Evolutionary conservation across 306 rosid genomes (phyloP).

Genomic region (Ochetophila trinervis): DNA sequence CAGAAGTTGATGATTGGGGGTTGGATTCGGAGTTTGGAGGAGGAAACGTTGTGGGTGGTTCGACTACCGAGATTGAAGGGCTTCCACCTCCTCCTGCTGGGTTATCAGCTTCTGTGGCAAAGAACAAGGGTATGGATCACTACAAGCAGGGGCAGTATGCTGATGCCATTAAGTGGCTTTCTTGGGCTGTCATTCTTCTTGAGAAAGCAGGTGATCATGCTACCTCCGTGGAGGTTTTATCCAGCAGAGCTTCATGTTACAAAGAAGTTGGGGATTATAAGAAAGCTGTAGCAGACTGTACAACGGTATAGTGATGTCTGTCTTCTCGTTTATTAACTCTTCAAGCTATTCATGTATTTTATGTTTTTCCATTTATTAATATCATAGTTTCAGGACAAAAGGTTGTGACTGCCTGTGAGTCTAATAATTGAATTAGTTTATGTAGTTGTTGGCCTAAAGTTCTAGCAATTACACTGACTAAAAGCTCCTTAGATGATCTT

Average conservation of each 20-base stretch:
- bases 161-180: constrained; percentile 97
- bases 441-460: not conserved
- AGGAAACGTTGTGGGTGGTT: constrained; percentile 59
- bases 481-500: constrained; percentile 2
- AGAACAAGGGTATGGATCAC: constrained; percentile 84
- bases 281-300: constrained; percentile 96
- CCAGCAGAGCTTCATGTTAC: constrained; percentile 94
- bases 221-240: constrained; percentile 56
- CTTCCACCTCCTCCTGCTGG: constrained; percentile 99
- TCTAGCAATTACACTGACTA: not conserved
- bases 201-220: constrained; percentile 68
- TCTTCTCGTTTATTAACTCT: too few relatives aligned
- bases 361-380: not conserved
- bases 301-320: constrained; percentile 54
- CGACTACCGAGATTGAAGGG: constrained; percentile 93
- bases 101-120: constrained; percentile 63
- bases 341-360: not conserved
- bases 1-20: constrained; percentile 83
- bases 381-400: not conserved
- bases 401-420: not conserved
- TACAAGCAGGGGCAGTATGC: constrained; percentile 97
- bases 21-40: constrained; percentile 63
- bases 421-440: not conserved
- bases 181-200: constrained; percentile 83
- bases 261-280: constrained; percentile 98